A percentile compares a stretch with the other conserved stretches of the same genome.
These are phyloP conservation scores for Aspergillus hancockii DNA, from an alignment of 495 filamentous ascomycete genomes.

Conservation along the genomic window DNA sequence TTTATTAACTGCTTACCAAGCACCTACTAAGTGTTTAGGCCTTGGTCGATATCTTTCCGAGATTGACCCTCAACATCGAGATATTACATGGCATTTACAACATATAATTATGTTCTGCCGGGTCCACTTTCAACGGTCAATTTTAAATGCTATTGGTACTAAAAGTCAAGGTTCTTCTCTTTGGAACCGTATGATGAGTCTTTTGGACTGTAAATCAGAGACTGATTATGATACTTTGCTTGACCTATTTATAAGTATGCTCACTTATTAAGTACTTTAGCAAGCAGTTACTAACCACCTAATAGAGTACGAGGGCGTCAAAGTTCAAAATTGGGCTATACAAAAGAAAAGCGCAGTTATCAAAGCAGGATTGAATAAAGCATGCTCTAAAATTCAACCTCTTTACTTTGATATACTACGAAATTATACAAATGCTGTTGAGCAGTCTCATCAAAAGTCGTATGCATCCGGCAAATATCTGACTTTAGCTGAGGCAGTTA, in stretches of 20 bases:
- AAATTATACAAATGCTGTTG: conserved; percentile 17
- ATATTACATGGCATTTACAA: conserved; percentile 4
- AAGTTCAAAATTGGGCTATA: conserved; percentile 13
- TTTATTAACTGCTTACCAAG: conserved; percentile 1
- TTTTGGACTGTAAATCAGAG: conserved; percentile 7
- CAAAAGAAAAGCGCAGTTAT: conserved; percentile 15
- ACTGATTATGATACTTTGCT: conserved; percentile 9
- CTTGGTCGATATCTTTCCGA: conserved; percentile 8
- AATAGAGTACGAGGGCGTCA: conserved; percentile 6
- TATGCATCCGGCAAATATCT: conserved; percentile 13
- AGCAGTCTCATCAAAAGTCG: conserved; percentile 18
- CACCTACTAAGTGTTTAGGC: conserved; percentile 9
- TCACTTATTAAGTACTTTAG: neutral
- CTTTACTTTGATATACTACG: conserved; percentile 11
- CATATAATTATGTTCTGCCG: conserved; percentile 10
- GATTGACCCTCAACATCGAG: conserved; percentile 8
- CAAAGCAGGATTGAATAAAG: conserved; percentile 14
- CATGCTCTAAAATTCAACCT: conserved; percentile 17
- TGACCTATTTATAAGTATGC: conserved; percentile 11
- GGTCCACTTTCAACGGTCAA: conserved; percentile 6
- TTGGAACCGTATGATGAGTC: conserved; percentile 13
- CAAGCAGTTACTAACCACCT: conserved; percentile 10
- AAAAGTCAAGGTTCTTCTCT: conserved; percentile 1
- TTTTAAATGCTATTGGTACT: conserved; percentile 9
- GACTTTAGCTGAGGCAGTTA: conserved; percentile 9